Conservation (phyloP, 225 moss, liverwort and hornwort genomes). For the Takakia lepidozioides region DNA sequence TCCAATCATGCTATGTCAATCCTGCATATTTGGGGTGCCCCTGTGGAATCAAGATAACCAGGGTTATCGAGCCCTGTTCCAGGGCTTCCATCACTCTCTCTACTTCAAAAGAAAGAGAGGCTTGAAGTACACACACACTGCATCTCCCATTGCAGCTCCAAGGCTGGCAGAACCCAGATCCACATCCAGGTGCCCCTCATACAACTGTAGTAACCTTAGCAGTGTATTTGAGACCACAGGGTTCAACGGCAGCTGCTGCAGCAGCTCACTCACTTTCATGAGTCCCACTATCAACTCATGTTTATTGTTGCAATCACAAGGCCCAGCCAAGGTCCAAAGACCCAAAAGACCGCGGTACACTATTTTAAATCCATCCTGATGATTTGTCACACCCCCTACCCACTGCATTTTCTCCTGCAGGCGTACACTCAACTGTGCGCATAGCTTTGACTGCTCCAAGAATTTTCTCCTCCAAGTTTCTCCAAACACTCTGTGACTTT, state of each 20-base stretch:
- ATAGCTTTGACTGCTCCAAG: conserved; percentile 42
- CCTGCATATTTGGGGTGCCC: no score
- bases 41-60: no score
- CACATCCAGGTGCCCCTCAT: conserved; percentile 48
- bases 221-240: conserved; percentile 77
- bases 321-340: conserved; percentile 64
- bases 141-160: conserved; percentile 38
- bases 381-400: conserved; percentile 95
- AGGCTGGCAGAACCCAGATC: conserved; percentile 44
- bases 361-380: conserved; percentile 87
- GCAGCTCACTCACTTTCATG: conserved; percentile 34
- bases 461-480: conserved; percentile 61
- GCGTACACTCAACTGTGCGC: conserved; percentile 52
- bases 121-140: conserved; percentile 60
- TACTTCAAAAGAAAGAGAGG: conserved; percentile 77
- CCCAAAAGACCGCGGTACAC: conserved; percentile 83
- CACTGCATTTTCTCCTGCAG: conserved; percentile 73
- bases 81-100: conserved; percentile 7
- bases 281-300: conserved; percentile 35
- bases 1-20: no score
- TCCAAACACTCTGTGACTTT: conserved; percentile 22
- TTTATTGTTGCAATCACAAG: conserved; percentile 22
- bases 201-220: conserved; percentile 53
- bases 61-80: no score
- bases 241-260: conserved; percentile 76